Evolutionary conservation across 495 filamentous ascomycete genomes (phyloP).

Genomic region (Tuber indicum): DNA sequence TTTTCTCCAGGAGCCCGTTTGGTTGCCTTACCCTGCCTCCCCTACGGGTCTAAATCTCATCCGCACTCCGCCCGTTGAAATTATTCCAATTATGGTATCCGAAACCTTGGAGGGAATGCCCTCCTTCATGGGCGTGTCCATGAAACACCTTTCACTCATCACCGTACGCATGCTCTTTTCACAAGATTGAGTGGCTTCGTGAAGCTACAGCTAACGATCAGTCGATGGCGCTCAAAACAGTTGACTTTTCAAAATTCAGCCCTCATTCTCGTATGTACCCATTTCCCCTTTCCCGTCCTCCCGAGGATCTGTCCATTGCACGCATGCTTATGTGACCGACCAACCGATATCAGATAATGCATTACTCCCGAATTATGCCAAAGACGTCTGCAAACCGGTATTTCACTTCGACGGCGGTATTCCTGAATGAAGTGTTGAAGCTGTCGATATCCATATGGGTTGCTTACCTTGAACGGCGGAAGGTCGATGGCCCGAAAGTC

Average conservation of each 20-base stretch:
- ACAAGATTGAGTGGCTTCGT: neutral
- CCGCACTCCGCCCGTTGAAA: neutral
- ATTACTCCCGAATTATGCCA: conserved; percentile 91
- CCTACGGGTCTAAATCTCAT: neutral
- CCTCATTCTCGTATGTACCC: conserved; percentile 58
- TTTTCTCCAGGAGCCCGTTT: neutral
- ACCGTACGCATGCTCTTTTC: conserved; percentile 53
- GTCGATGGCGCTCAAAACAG: conserved; percentile 46
- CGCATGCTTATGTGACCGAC: conserved; percentile 15
- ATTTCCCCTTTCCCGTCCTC: neutral
- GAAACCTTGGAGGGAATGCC: conserved; percentile 35
- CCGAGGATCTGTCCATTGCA: neutral
- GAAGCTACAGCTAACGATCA: conserved; percentile 17
- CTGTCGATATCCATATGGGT: conserved; percentile 77
- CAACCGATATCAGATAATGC: conserved; percentile 57
- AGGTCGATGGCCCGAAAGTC: conserved; percentile 50
- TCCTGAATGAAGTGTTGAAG: conserved; percentile 90
- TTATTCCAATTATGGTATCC: conserved; percentile 30
- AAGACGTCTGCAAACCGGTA: conserved; percentile 74
- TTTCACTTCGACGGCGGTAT: conserved; percentile 86
- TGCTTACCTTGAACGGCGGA: conserved; percentile 65
- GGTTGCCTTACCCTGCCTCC: neutral
- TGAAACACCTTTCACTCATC: conserved; percentile 72
- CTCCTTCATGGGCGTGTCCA: conserved; percentile 54
- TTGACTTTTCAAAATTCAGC: conserved; percentile 74